A percentile compares a stretch with the other conserved stretches of the same genome.
These are phyloP conservation scores for Fusarium temperatum DNA, from an alignment of 2,329 filamentous ascomycete species.

Conservation along the genomic window DNA sequence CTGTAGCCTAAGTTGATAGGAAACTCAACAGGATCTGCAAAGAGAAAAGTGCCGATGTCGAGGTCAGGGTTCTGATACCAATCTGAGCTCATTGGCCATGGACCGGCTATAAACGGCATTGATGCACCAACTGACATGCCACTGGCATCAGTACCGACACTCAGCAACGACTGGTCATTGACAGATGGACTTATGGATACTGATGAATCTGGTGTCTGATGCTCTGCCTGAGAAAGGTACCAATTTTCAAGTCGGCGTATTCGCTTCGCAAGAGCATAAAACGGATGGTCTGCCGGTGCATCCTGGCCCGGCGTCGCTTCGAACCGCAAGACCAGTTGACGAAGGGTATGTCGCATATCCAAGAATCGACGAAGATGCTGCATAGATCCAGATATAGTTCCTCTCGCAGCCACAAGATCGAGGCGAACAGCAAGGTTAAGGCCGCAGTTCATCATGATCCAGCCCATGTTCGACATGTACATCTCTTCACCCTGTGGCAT, in stretches of 20 bases:
- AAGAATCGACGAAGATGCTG: constrained; percentile 39
- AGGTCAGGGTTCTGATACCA: constrained; percentile 15
- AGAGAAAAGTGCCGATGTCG: constrained; percentile 24
- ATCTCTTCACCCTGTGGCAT: constrained; percentile 40
- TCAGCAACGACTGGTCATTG: background rate
- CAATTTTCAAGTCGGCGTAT: constrained; percentile 28
- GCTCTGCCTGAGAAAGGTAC: constrained; percentile 14
- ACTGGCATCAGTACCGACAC: background rate
- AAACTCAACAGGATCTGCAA: constrained; percentile 28
- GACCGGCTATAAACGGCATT: background rate
- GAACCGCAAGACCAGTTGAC: constrained; percentile 41
- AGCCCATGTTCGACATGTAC: constrained; percentile 44
- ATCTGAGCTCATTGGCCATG: background rate
- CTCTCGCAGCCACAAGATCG: constrained; percentile 40
- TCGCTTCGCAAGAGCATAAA: constrained; percentile 33
- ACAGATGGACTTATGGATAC: background rate
- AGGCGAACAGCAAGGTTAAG: constrained; percentile 42
- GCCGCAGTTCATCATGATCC: constrained; percentile 46
- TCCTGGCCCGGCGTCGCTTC: constrained; percentile 25
- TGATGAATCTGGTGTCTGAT: background rate
- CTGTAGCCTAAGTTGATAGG: background rate
- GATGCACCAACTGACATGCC: background rate
- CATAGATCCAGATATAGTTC: constrained; percentile 26
- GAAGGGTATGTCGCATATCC: constrained; percentile 42
- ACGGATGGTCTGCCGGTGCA: constrained; percentile 25